Base-by-base conservation (phyloP, 2,329 filamentous ascomycete species). In the Aspergillus sp. region DNA sequence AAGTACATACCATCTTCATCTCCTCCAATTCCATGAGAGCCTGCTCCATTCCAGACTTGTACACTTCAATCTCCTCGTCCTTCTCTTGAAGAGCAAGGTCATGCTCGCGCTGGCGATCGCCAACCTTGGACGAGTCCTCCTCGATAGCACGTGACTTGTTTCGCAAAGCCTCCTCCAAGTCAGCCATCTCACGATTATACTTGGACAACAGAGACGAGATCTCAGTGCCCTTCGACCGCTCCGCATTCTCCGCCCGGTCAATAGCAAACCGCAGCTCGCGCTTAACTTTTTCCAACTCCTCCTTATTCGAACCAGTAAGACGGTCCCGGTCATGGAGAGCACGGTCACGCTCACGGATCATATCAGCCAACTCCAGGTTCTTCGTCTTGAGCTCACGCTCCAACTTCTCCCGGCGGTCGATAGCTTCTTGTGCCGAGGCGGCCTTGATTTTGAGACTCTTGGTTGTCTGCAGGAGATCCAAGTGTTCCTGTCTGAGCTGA, bases 381-480 rank as follows among this genome's bases (percentile, higher is more conserved):
- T 98, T 98, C 25, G 91, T 96, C 80, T 98, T 98, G 67, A 98
- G 86, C 72, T 98, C 93, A 30, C 91, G 86, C 73, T 97, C 90
- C 45, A 98, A 79, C 75, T 94, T 95, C 74, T 98, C 93, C 7
- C 91, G 85, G 59, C 82, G 84, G 49, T 97, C 93, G 54, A 97
- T 95, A 1, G 93, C 93, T 72, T 98, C 93, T 65, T 97, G 91
- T 0, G 93, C 93, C 4, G 90, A 97, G 13, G 91, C 90, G 1
- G 93, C 93, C 77, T 97, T 98, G 54, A 97, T 79, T 68, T 97
- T 94, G 33, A 96, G 88, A 5, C 84, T 79, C 78, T 98, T 98
- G 73, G 95, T 97, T 65, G 94, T 97, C 64, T 95, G 88, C 41
- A 98, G 75, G 12, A 98, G 80, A 62, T 97, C 91, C 27, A 98